These are phyloP conservation scores for Pleurotus salmoneostramineus DNA, from an alignment of 768 basidiomycete species.

Conservation along the genomic window DNA sequence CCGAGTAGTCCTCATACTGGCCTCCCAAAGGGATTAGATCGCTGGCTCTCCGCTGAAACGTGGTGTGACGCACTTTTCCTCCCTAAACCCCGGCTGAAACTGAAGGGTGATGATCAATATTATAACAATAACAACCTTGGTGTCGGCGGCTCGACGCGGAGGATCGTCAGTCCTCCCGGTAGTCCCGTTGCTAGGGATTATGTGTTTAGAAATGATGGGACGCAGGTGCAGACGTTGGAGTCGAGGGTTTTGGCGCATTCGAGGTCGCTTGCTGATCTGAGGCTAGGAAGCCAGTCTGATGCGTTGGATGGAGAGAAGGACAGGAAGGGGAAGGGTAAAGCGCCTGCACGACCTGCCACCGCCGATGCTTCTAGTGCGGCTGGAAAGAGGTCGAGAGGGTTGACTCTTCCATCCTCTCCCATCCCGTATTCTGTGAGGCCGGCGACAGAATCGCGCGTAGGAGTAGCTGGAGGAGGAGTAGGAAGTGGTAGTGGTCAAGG, in stretches of 20 bases:
- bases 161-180: constrained; percentile 47
- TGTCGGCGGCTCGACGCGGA: constrained; percentile 16
- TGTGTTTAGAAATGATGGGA: constrained; percentile 22
- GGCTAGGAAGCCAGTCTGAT: neutral
- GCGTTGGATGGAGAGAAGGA: constrained; percentile 5
- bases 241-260: constrained; percentile 51
- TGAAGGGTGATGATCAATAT: constrained; percentile 24
- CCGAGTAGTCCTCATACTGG: constrained; percentile 13
- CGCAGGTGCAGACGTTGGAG: constrained; percentile 18
- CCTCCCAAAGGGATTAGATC: constrained; percentile 43
- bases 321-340: neutral
- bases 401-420: neutral
- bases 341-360: neutral
- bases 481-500: neutral
- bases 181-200: constrained; percentile 31
- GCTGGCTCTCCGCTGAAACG: constrained; percentile 71
- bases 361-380: neutral
- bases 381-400: constrained; percentile 1
- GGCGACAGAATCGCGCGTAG: no score
- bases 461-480: neutral
- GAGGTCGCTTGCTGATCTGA: constrained; percentile 37
- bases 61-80: constrained; percentile 82
- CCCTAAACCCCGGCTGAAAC: constrained; percentile 67
- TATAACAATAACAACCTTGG: neutral
- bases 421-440: neutral